These are phyloP conservation scores for Naegleria fowleri DNA, from an alignment of 208 protist species.

Conservation along the genomic window DNA sequence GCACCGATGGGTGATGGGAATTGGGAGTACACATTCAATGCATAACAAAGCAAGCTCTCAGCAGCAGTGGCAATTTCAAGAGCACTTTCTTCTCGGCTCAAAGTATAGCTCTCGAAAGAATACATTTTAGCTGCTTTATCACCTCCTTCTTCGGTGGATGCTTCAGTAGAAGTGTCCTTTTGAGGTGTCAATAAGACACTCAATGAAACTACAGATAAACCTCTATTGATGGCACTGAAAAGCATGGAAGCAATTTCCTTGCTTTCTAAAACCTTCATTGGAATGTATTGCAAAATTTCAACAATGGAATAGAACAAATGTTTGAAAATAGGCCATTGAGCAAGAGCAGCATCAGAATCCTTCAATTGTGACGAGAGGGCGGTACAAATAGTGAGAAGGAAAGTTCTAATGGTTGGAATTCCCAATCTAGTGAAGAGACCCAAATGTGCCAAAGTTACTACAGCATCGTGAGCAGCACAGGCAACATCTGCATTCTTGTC, in stretches of 20 bases:
- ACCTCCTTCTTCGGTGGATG: not conserved
- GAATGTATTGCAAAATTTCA: slow-evolving; percentile 8
- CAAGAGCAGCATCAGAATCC: not conserved
- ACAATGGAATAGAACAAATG: slow-evolving; percentile 4
- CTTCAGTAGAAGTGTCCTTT: not conserved
- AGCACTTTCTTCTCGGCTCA: not conserved
- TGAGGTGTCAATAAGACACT: not conserved
- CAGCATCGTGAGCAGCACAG: not conserved
- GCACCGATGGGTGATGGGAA: slow-evolving; percentile 12
- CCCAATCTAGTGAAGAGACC: not conserved
- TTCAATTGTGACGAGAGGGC: not conserved
- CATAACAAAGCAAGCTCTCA: not conserved
- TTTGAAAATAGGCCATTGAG: not conserved
- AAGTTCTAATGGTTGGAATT: not conserved
- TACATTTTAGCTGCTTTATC: not conserved
- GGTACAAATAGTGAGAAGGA: not conserved
- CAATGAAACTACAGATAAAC: slow-evolving; percentile 10
- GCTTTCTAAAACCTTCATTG: not conserved
- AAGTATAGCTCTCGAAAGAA: not conserved
- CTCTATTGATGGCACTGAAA: not conserved
- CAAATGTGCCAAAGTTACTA: not conserved
- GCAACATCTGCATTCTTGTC: not conserved
- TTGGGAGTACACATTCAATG: not conserved
- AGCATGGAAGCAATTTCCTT: not conserved
- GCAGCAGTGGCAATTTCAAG: not conserved